phyloP scores from a whole-genome alignment of 2,329 filamentous ascomycete species.

The Tolypocladium nubicola region DNA sequence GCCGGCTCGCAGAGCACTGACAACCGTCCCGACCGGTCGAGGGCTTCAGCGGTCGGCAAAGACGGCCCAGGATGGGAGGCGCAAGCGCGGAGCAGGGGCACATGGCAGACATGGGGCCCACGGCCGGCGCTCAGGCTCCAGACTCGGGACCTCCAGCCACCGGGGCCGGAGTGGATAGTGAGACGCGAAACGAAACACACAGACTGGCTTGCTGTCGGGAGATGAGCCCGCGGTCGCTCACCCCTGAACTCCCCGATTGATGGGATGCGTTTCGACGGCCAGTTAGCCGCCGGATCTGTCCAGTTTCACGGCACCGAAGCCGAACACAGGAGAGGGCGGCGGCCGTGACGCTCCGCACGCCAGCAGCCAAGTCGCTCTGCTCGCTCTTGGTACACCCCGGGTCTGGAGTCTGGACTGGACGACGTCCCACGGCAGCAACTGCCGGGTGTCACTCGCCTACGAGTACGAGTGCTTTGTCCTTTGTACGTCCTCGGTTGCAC shows the following conservation, averaged over 20 bases:
- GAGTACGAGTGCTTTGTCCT: not conserved
- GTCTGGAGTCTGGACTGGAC: not conserved
- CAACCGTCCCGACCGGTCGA: not conserved
- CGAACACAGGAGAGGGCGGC: not conserved
- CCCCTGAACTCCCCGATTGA: not conserved
- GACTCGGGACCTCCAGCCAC: not conserved
- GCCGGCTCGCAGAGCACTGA: not conserved
- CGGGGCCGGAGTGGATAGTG: not conserved
- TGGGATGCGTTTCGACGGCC: not conserved
- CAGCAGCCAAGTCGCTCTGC: too few species aligned
- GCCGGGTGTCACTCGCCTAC: not conserved
- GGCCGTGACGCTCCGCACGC: too few species aligned
- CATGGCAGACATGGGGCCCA: not conserved
- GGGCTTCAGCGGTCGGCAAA: not conserved
- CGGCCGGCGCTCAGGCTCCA: not conserved
- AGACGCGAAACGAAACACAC: constrained; percentile 1
- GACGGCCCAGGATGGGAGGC: not conserved
- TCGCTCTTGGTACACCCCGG: not conserved
- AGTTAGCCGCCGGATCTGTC: not conserved
- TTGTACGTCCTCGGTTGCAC: not conserved
- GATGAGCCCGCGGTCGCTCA: not conserved
- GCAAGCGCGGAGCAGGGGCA: not conserved
- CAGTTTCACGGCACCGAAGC: not conserved
- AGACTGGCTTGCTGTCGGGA: not conserved
- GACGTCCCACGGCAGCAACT: not conserved